A percentile compares a stretch with the other conserved stretches of the same genome.
Evolutionary conservation across 2,329 filamentous ascomycete genomes (phyloP).

Genomic region (Fonsecaea multimorphosa): DNA sequence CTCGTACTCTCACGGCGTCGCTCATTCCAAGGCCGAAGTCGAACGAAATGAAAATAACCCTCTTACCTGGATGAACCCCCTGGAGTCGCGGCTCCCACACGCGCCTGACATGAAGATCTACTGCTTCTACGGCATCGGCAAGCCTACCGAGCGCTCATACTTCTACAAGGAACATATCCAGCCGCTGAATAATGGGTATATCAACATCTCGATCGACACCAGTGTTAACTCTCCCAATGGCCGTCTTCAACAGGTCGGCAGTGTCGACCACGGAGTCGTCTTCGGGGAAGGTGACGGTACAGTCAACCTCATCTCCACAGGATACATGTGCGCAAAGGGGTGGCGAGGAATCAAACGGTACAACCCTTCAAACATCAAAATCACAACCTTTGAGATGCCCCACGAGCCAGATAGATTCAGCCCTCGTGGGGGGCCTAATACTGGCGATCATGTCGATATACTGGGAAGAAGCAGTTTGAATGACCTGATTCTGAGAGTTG

Average conservation of each 20-base stretch:
- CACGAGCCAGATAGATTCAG: conserved; percentile 94
- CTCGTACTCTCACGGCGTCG: conserved; percentile 88
- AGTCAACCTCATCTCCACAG: conserved; percentile 86
- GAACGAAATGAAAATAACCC: conserved; percentile 78
- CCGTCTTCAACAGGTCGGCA: conserved; percentile 46
- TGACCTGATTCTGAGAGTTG: conserved; percentile 84
- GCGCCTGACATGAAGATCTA: conserved; percentile 92
- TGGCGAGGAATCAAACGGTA: conserved; percentile 88
- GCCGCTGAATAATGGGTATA: conserved; percentile 61
- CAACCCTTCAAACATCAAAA: conserved; percentile 80
- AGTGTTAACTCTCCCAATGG: conserved; percentile 60
- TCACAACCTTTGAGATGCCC: conserved; percentile 93
- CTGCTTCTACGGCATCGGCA: conserved; percentile 95
- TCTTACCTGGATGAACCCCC: conserved; percentile 90
- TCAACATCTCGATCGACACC: conserved; percentile 78
- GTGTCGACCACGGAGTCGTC: conserved; percentile 82
- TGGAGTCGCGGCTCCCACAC: conserved; percentile 86
- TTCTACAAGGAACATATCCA: conserved; percentile 74
- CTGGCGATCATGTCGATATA: conserved; percentile 95
- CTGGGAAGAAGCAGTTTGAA: conserved; percentile 87
- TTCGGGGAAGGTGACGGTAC: conserved; percentile 97
- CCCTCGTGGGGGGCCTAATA: conserved; percentile 73
- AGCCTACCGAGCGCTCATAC: conserved; percentile 89
- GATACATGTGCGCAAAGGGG: conserved; percentile 96
- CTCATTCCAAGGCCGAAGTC: conserved; percentile 78